Percentiles rank a stretch among this genome's conserved stretches.
These are phyloP conservation scores for Geotrichum macrosporum DNA, from an alignment of 1,139 yeast species.

Conservation along the genomic window DNA sequence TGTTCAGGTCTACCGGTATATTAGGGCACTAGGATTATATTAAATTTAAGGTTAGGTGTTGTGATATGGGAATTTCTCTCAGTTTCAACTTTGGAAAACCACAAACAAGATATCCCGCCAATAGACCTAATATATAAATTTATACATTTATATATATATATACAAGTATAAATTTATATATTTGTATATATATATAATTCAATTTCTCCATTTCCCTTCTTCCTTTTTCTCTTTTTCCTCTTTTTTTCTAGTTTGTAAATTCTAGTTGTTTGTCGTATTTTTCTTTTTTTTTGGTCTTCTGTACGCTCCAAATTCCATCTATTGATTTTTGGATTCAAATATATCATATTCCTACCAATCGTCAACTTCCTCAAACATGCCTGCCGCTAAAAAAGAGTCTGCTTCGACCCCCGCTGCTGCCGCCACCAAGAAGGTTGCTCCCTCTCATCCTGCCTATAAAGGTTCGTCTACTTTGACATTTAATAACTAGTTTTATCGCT, in stretches of 20 bases:
- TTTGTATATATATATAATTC: constrained; percentile 11
- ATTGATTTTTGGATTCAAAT: background rate
- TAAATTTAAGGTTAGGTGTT: constrained; percentile 16
- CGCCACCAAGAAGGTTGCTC: constrained; percentile 30
- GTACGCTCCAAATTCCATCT: too few species aligned
- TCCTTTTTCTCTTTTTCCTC: constrained; percentile 10
- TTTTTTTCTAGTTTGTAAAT: constrained; percentile 13
- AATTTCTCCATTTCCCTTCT: constrained; percentile 12
- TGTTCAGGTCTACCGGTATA: constrained; percentile 14
- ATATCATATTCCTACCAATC: too few species aligned
- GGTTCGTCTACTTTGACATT: constrained; percentile 36
- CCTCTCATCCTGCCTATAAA: constrained; percentile 43
- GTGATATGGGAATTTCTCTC: too few species aligned
- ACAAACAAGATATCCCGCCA: too few species aligned
- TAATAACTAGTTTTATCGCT: too few species aligned
- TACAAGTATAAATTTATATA: too few species aligned
- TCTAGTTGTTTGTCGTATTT: too few species aligned
- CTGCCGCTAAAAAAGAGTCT: constrained; percentile 26
- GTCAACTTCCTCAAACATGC: too few species aligned
- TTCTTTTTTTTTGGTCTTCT: too few species aligned
- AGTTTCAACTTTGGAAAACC: too few species aligned
- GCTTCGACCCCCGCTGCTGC: constrained; percentile 31
- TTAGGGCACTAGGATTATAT: background rate
- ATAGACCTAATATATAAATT: too few species aligned
- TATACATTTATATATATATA: too few species aligned